phyloP scores from a whole-genome alignment of 148 eudicot species.

The Linanthus parryae region DNA sequence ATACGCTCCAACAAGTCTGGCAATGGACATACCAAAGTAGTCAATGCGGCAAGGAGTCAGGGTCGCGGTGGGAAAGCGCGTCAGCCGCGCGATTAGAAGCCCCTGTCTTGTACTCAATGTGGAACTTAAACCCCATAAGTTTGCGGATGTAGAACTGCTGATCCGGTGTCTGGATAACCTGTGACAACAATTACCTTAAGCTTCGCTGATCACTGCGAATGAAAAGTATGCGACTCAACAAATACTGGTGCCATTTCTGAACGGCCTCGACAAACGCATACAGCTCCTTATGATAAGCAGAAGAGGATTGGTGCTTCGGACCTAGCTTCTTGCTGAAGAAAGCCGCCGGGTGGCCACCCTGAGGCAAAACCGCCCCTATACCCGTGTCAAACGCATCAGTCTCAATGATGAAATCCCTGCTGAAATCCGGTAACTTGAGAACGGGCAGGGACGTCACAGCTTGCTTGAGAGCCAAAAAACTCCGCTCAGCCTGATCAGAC shows the following conservation, averaged over 20 bases:
- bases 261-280: neutral
- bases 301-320: neutral
- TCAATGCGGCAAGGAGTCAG: no score
- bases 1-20: no score
- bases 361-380: neutral
- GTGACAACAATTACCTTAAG: neutral
- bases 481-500: no score
- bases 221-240: neutral
- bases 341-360: neutral
- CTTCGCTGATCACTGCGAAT: slow-evolving; percentile 1
- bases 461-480: no score
- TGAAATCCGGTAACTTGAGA: no score
- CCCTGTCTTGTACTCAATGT: neutral
- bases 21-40: no score
- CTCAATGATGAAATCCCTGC: neutral
- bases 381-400: neutral
- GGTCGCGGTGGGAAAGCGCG: no score
- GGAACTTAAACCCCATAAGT: neutral
- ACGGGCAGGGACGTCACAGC: no score
- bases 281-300: no score
- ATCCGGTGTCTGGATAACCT: neutral
- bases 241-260: slow-evolving; percentile 4
- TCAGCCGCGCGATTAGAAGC: no score
- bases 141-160: neutral
- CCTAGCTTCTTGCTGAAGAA: neutral